Evolutionary conservation across 179 eudicot genomes (phyloP), one percentile per base, ranked within the genome.

Genomic region (Silene coronaria): DNA sequence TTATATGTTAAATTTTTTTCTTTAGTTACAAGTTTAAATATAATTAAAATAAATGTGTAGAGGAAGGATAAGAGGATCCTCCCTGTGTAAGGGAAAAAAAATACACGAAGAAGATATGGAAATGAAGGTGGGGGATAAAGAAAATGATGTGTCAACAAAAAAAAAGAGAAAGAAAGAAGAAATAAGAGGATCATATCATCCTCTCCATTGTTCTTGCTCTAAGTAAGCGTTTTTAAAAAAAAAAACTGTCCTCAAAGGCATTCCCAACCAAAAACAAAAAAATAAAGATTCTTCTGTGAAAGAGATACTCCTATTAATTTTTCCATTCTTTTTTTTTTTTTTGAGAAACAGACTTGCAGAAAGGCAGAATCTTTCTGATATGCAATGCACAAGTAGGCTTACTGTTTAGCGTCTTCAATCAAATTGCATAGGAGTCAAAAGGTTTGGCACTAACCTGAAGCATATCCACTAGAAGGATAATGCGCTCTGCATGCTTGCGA

Each of bases 381-480:
- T 23, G 73, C 73, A 70, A 36, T 70, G 28, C 59, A 70, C 26
- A 46, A 3, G 7, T 38, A 1, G 13, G 58, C 5, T 69, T 27
- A 22, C 23, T 23, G 22, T 45, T 38, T 68, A 36, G 23, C 9
- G 17, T n/a, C 21, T 66, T 26, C 14, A 0, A 11, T 14, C 24
- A 28, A 60, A 7, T 27, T 46, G 66, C 32, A 32, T 26, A 24
- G 27, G 12, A 61, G 63, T 2, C 63, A 70, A 46, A 74, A 27
- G 59, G 12, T 71, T 59, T 19, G 32, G 36, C 24, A 28, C 79
- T 77, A 72, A 95, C 99, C 97, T 95, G 97, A 78, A 95, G 84
- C 99, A 95, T 95, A 86, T 95, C 99, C 80, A 95, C 99, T 30
- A 95, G 97, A 85, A 95, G 99, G 80, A 95, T 95, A 67, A 95